phyloP scores from a whole-genome alignment of 31 red algal genomes.

The Porphyra umbilicalis region DNA sequence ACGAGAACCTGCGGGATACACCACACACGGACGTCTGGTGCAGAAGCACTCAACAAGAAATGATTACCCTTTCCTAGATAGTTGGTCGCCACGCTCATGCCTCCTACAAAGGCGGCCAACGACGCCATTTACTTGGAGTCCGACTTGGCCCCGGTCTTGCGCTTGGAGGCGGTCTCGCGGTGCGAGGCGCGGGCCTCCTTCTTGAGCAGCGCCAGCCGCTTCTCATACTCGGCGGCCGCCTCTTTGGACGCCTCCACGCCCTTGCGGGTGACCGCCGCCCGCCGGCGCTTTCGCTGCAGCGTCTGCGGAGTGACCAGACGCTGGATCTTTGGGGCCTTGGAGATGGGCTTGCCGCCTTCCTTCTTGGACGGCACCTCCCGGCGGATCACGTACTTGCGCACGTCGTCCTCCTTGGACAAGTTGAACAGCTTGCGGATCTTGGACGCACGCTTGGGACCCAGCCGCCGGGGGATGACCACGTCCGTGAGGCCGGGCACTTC shows the following conservation, averaged over 20 bases:
- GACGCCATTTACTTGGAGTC: conserved; percentile 14
- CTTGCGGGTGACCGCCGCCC: conserved; percentile 45
- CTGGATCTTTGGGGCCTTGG: conserved; percentile 99
- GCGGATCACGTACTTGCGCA: conserved; percentile 99
- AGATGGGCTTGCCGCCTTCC: conserved; percentile 89
- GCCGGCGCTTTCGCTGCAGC: conserved; percentile 90
- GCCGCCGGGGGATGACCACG: conserved; percentile 74
- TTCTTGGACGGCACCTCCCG: conserved; percentile 89
- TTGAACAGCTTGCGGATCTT: conserved; percentile 99
- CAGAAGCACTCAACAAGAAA: no score
- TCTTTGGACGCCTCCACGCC: conserved; percentile 34
- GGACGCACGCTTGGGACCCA: conserved; percentile 96
- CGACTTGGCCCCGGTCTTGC: conserved; percentile 53
- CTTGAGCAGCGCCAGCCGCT: conserved; percentile 72
- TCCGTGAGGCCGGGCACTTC: conserved; percentile 83
- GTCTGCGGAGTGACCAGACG: conserved; percentile 89
- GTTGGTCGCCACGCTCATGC: no score
- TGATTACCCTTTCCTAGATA: no score
- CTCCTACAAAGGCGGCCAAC: neutral
- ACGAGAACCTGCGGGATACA: no score
- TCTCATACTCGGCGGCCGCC: conserved; percentile 94
- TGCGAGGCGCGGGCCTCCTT: conserved; percentile 68
- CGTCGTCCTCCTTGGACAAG: conserved; percentile 95
- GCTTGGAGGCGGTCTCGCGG: conserved; percentile 58
- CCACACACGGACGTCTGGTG: no score